Evolutionary conservation across 345 rosid species (phyloP).

Genomic region (Boechera stricta): DNA sequence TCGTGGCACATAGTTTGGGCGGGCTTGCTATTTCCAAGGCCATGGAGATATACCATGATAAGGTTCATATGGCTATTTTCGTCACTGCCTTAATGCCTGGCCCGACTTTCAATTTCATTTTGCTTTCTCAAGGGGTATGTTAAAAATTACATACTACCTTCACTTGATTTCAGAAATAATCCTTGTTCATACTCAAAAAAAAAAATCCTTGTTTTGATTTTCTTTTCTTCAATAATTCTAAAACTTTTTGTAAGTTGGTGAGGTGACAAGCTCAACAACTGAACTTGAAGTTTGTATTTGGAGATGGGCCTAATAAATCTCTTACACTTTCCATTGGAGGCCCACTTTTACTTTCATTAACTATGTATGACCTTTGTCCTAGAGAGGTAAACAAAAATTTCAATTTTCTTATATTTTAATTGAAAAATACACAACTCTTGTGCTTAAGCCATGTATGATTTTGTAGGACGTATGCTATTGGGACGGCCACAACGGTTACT

Average conservation of each 20-base stretch:
- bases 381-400: slow-evolving; percentile 45
- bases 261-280: slow-evolving; percentile 43
- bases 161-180: neutral
- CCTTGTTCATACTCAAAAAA: neutral
- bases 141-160: neutral
- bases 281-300: slow-evolving; percentile 49
- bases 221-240: neutral
- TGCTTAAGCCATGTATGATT: neutral
- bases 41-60: slow-evolving; percentile 22
- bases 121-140: slow-evolving; percentile 40
- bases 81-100: slow-evolving; percentile 38
- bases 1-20: slow-evolving; percentile 35
- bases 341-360: slow-evolving; percentile 41
- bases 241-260: slow-evolving; percentile 35
- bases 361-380: slow-evolving; percentile 60
- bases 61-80: slow-evolving; percentile 41
- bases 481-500: slow-evolving; percentile 52
- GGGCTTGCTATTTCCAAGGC: slow-evolving; percentile 40
- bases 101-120: slow-evolving; percentile 30
- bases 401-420: neutral
- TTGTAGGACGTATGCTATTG: slow-evolving; percentile 53
- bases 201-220: neutral
- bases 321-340: slow-evolving; percentile 58
- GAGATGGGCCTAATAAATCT: slow-evolving; percentile 50
- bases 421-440: neutral